Conservation (phyloP, 257 asterid genomes). For the Capsicum pubescens region DNA sequence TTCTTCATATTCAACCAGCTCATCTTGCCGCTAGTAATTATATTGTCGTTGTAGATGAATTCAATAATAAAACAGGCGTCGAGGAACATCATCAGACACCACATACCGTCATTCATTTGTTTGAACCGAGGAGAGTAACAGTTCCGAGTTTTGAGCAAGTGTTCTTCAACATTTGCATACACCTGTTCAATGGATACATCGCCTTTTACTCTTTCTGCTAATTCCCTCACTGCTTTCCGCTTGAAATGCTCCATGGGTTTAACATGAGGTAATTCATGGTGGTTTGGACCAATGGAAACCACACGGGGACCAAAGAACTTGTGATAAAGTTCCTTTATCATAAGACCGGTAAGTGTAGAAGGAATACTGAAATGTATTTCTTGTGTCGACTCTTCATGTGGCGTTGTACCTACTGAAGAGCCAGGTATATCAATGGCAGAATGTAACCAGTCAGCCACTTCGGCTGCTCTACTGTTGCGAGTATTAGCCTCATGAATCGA, state of each 20-base stretch:
- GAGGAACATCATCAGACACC: neutral
- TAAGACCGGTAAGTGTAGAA: accelerated
- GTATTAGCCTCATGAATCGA: neutral
- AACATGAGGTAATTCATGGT: neutral
- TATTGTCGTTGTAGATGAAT: neutral
- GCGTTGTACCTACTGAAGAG: neutral
- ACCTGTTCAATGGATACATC: neutral
- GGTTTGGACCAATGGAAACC: neutral
- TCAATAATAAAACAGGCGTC: neutral
- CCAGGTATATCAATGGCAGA: neutral
- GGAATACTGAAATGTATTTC: neutral
- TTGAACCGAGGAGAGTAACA: too few species aligned
- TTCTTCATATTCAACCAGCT: neutral
- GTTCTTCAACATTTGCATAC: neutral
- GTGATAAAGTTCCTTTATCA: accelerated
- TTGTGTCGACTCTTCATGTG: neutral
- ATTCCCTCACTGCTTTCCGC: neutral
- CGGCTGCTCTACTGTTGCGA: neutral
- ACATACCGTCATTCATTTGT: too few species aligned
- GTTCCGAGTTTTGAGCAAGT: neutral
- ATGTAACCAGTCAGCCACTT: neutral
- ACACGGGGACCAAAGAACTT: neutral
- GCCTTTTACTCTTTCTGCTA: neutral
- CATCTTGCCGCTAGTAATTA: too few species aligned
- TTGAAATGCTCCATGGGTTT: neutral